Percentiles rank a stretch among this genome's conserved stretches.
phyloP scores from a whole-genome alignment of 129 eudicot genomes.

The Cynara cardunculus region DNA sequence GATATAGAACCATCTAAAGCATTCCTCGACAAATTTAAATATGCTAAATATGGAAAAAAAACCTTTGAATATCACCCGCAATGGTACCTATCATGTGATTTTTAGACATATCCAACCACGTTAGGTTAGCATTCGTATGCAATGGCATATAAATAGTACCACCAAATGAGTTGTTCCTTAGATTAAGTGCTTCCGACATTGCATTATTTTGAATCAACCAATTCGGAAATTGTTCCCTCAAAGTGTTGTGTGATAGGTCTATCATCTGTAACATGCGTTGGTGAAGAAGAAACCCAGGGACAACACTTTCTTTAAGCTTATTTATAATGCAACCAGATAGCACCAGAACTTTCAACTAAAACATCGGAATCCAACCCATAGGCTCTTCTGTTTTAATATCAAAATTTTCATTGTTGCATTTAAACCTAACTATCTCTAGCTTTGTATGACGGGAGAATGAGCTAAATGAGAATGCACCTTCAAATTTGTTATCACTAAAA shows the following conservation, averaged over 20 bases:
- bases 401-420: not conserved
- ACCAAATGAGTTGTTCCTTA: not conserved
- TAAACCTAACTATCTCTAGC: constrained; percentile 4
- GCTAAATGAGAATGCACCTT: not conserved
- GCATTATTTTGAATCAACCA: constrained; percentile 11
- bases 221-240: not conserved
- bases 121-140: not conserved
- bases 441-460: constrained; percentile 1
- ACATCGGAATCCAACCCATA: not conserved
- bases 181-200: not conserved
- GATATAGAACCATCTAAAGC: not conserved
- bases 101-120: not conserved
- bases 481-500: not conserved
- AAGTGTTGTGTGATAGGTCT: not conserved
- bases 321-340: not conserved
- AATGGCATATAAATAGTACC: not conserved
- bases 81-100: not conserved
- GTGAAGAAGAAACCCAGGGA: not conserved
- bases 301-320: not conserved
- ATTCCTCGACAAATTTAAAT: constrained; percentile 5
- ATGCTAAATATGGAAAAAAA: not conserved
- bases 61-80: not conserved
- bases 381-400: not conserved
- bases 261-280: not conserved
- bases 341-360: not conserved